These are phyloP conservation scores for Lipomyces chichibuensis DNA, from an alignment of 805 yeast species.

Conservation along the genomic window DNA sequence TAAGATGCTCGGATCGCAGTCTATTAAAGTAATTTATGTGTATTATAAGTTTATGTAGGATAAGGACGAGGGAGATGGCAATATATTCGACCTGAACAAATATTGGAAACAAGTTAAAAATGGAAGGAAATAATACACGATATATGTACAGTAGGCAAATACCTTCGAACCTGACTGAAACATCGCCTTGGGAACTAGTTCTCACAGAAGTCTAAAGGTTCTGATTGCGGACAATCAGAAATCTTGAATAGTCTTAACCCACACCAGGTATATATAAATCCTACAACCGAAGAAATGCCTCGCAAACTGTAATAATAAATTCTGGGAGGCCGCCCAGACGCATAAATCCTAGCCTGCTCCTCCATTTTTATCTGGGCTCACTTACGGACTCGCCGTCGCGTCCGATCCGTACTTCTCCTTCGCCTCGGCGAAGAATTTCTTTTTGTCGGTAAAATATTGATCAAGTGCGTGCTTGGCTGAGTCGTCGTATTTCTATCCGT, in stretches of 20 bases:
- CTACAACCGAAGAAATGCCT: neutral
- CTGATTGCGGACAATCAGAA: neutral
- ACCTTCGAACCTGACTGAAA: neutral
- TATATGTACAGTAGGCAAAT: neutral
- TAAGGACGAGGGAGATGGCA: neutral
- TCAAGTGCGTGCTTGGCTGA: neutral
- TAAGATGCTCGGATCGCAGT: conserved; percentile 6
- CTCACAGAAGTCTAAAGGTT: neutral
- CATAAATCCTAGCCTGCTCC: too few species aligned
- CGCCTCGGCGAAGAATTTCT: neutral
- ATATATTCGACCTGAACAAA: neutral
- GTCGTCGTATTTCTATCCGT: neutral
- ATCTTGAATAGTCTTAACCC: neutral
- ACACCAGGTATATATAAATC: neutral
- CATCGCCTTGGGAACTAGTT: neutral
- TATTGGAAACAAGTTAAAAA: neutral
- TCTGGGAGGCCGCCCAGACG: neutral
- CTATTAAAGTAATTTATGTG: neutral
- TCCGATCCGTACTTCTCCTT: neutral
- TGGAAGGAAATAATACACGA: neutral
- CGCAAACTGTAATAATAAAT: neutral
- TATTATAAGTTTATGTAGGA: neutral
- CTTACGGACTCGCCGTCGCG: neutral
- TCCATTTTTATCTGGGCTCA: neutral
- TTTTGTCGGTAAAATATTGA: neutral